phyloP scores from a whole-genome alignment of 1,284 basidiomycete species.

The Amylostereum areolatum region DNA sequence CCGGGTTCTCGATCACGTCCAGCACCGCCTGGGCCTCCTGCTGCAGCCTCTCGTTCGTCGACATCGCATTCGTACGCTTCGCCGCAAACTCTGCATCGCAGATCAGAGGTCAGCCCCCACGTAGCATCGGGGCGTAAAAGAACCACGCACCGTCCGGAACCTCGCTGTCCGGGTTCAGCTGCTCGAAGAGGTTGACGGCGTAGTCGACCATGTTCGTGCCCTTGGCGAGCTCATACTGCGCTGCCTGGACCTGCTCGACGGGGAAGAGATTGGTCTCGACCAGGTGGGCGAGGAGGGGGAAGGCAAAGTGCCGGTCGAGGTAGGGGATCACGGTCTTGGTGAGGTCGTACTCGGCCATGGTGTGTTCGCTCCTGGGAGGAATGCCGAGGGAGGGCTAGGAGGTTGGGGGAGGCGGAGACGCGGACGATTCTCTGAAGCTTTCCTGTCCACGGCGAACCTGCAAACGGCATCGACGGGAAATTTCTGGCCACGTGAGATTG shows the following conservation, averaged over 20 bases:
- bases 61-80: slow-evolving; percentile 77
- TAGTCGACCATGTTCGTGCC: slow-evolving; percentile 97
- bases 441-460: no score
- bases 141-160: slow-evolving; percentile 53
- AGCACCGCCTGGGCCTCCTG: slow-evolving; percentile 89
- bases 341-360: slow-evolving; percentile 84
- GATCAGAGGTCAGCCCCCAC: background rate
- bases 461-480: no score
- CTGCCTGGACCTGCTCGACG: slow-evolving; percentile 69
- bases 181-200: slow-evolving; percentile 72
- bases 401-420: background rate
- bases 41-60: slow-evolving; percentile 79
- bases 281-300: slow-evolving; percentile 89
- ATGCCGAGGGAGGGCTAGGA: background rate
- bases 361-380: slow-evolving; percentile 3
- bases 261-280: slow-evolving; percentile 70
- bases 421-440: no score
- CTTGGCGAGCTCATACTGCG: slow-evolving; percentile 96
- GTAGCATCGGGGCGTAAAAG: background rate
- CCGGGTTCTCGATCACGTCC: slow-evolving; percentile 95
- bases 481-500: no score
- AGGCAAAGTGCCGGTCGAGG: slow-evolving; percentile 90
- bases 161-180: slow-evolving; percentile 67
- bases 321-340: slow-evolving; percentile 90
- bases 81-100: slow-evolving; percentile 64